Base-by-base conservation (phyloP, 192 early-diverging fungal genomes). In the Linnemannia hyalina region DNA sequence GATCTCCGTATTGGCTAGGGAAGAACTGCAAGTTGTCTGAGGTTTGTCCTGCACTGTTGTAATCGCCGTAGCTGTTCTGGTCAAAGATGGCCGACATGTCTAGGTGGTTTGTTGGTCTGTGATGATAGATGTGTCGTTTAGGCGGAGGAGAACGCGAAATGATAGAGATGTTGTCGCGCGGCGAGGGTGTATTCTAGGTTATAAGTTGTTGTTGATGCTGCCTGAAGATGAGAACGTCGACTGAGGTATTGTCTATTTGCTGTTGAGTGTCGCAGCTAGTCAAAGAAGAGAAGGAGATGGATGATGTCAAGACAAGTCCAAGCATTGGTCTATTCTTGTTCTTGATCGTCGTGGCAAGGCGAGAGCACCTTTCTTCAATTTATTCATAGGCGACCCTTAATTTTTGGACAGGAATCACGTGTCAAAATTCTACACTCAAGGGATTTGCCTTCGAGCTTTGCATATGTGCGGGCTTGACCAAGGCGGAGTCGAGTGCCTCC, bases 21-120 rank as follows among this genome's bases (percentile, higher is more conserved):
- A 91, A 93, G 78, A 93, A 93, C 65, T 93, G 91, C 40, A 93
- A 73, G 41, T 90, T 90, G 54, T 93, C 92, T 38, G 83, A 80
- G 52, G 44, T 76, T 42, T 75, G 73, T 32, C 70, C 40, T 32
- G 52, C 73, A 10, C 87, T 78, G 69, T 89, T 85, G 70, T 82
- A 78, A 35, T 74, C 77, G 57, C 29, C 75, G 32, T 74, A 73
- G 57, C 22, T 80, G 55, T 80, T 85, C 22, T 85, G 71, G 65
- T 77, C 55, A 35, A 85, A 85, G 15, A 85, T 70, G 22, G 72
- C 78, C 11, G 83, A 80, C 83, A 85, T 85, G 42, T 35, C 35
- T 41, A 49, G 35, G 23, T 49, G 41, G 20, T 46, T 52, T 13
- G 13, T 52, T 52, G 16, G 22, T 20, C 49, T 77, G 46, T 75